Evolutionary conservation across 2,329 filamentous ascomycete species (phyloP).

Genomic region (Colletotrichum aenigma): DNA sequence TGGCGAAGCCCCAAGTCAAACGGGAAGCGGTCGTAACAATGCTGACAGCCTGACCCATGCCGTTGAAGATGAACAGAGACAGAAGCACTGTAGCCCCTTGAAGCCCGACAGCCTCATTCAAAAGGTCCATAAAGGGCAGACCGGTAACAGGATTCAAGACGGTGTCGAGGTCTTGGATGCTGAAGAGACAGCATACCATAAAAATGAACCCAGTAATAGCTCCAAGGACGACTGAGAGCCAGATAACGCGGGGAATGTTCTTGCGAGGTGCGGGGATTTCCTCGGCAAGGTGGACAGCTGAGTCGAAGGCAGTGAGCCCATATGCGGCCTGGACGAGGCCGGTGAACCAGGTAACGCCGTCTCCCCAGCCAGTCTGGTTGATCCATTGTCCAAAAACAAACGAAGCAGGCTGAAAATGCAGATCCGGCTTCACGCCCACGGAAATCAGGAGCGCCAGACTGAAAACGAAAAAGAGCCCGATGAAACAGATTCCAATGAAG

Average conservation of each 20-base stretch:
- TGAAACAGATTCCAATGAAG: slow-evolving; percentile 58
- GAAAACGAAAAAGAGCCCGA: slow-evolving; percentile 55
- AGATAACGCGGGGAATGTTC: slow-evolving; percentile 56
- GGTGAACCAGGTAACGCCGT: slow-evolving; percentile 62
- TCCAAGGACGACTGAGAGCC: slow-evolving; percentile 53
- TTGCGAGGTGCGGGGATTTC: slow-evolving; percentile 57
- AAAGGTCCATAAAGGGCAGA: slow-evolving; percentile 54
- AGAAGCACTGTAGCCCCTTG: slow-evolving; percentile 49
- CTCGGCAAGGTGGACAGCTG: slow-evolving; percentile 63
- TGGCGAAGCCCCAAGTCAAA: slow-evolving; percentile 59
- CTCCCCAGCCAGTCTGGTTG: slow-evolving; percentile 54
- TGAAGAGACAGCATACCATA: slow-evolving; percentile 56
- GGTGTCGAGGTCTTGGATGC: slow-evolving; percentile 48
- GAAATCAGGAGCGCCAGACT: slow-evolving; percentile 56
- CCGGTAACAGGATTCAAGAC: slow-evolving; percentile 43
- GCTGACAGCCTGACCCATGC: slow-evolving; percentile 56
- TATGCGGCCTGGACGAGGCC: slow-evolving; percentile 62
- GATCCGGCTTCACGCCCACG: slow-evolving; percentile 47
- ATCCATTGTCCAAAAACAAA: slow-evolving; percentile 60
- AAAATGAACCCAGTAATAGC: slow-evolving; percentile 55
- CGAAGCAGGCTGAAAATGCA: slow-evolving; percentile 50
- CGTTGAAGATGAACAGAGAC: slow-evolving; percentile 59
- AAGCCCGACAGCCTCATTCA: slow-evolving; percentile 41
- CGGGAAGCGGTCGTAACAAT: slow-evolving; percentile 56
- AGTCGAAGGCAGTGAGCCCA: slow-evolving; percentile 61